Conservation (phyloP, 495 filamentous ascomycete species). For the Cercophora sp. region DNA sequence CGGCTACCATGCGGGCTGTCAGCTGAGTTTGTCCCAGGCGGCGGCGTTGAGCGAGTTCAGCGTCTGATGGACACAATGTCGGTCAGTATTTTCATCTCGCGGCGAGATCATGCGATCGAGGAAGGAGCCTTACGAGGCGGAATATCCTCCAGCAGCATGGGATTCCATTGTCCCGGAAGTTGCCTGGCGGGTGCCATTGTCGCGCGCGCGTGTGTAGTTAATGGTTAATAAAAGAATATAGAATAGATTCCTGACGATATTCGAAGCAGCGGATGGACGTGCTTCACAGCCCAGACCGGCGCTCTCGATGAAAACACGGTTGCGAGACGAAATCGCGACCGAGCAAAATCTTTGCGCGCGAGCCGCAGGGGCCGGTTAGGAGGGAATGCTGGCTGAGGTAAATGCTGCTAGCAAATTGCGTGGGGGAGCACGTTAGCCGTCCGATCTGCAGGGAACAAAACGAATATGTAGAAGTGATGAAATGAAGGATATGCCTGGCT, state of each 20-base stretch:
- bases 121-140: slow-evolving; percentile 52
- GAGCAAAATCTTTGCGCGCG: slow-evolving; percentile 33
- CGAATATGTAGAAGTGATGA: background rate
- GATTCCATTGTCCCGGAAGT: slow-evolving; percentile 71
- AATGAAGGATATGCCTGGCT: slow-evolving; percentile 2
- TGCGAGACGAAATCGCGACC: slow-evolving; percentile 12
- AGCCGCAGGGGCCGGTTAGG: slow-evolving; percentile 11
- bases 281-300: too few relatives aligned
- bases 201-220: slow-evolving; percentile 8
- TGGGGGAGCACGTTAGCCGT: background rate
- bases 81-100: background rate
- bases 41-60: slow-evolving; percentile 77
- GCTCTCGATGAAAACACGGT: too few relatives aligned
- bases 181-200: slow-evolving; percentile 56
- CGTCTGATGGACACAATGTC: slow-evolving; percentile 47
- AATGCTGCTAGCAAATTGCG: background rate
- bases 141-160: slow-evolving; percentile 68
- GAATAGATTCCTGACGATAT: too few relatives aligned
- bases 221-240: too few relatives aligned
- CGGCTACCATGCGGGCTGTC: slow-evolving; percentile 67
- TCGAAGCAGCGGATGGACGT: too few relatives aligned
- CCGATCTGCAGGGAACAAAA: background rate
- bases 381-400: background rate
- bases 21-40: slow-evolving; percentile 90
- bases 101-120: background rate